phyloP scores from a whole-genome alignment of 352 stramenopile species.

The Phytophthora rubi region DNA sequence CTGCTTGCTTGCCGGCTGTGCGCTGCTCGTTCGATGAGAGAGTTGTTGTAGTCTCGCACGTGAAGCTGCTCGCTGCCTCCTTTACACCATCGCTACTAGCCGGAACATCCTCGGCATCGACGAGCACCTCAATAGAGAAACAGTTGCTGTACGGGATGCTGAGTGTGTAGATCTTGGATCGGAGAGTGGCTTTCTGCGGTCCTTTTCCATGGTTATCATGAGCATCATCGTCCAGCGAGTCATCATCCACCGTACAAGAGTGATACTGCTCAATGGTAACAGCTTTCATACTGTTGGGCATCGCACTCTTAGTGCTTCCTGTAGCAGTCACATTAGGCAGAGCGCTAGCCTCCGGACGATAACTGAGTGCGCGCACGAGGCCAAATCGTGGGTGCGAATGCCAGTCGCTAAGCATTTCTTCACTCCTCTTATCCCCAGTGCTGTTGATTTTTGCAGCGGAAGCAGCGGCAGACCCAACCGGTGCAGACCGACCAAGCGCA shows the following conservation, averaged over 20 bases:
- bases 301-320: conserved; percentile 13
- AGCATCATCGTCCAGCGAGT: conserved; percentile 13
- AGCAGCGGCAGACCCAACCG: conserved; percentile 13
- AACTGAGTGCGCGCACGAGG: conserved; percentile 57
- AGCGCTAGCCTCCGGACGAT: conserved; percentile 37
- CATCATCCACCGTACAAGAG: conserved; percentile 47
- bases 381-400: conserved; percentile 60
- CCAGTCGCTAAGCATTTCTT: conserved; percentile 52
- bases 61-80: not conserved
- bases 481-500: conserved; percentile 20
- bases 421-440: conserved; percentile 13
- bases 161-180: conserved; percentile 69
- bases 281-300: conserved; percentile 37
- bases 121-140: conserved; percentile 65
- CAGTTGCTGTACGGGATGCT: conserved; percentile 72
- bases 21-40: not conserved
- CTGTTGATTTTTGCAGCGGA: not conserved
- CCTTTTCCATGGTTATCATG: conserved; percentile 16
- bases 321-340: conserved; percentile 4
- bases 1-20: conserved; percentile 1
- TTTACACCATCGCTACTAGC: conserved; percentile 3
- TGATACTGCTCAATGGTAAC: conserved; percentile 69
- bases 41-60: not conserved
- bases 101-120: conserved; percentile 50
- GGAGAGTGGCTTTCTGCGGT: conserved; percentile 49